Percentiles rank a stretch among this genome's conserved stretches.
These are phyloP conservation scores for Exutisphaerella laricina DNA, from an alignment of 2,329 filamentous ascomycete genomes.

Conservation along the genomic window DNA sequence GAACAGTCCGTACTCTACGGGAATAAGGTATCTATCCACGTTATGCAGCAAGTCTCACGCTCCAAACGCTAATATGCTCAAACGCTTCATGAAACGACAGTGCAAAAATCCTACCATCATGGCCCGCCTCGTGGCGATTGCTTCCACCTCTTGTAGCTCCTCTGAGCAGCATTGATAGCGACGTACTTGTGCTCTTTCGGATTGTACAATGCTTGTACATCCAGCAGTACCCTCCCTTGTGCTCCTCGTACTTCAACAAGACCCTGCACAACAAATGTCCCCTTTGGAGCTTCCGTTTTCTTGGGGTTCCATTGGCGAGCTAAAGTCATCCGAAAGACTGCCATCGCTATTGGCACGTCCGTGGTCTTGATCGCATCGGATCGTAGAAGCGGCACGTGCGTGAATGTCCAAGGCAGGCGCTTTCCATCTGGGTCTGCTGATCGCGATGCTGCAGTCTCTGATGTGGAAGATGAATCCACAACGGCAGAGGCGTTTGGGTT, in stretches of 20 bases:
- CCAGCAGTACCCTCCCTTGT: constrained; percentile 39
- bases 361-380: constrained; percentile 10
- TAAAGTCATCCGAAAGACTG: constrained; percentile 25
- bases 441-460: constrained; percentile 3
- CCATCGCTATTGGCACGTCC: constrained; percentile 29
- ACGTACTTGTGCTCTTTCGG: constrained; percentile 38
- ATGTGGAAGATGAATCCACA: constrained; percentile 7
- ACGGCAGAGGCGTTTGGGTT: constrained; percentile 17
- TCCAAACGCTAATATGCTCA: constrained; percentile 14
- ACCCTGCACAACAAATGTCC: constrained; percentile 42
- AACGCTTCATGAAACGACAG: constrained; percentile 10
- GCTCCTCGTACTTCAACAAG: constrained; percentile 43
- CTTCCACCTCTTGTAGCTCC: constrained; percentile 31
- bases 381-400: constrained; percentile 18
- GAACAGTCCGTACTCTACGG: background rate
- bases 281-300: constrained; percentile 38
- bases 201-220: constrained; percentile 43
- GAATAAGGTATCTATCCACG: background rate
- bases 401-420: constrained; percentile 24
- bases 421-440: constrained; percentile 12
- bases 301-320: constrained; percentile 30
- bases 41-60: background rate
- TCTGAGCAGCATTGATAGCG: constrained; percentile 26
- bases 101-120: constrained; percentile 20
- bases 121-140: constrained; percentile 39